Conservation (phyloP, 257 asterid species). For the Solanum bulbocastanum region DNA sequence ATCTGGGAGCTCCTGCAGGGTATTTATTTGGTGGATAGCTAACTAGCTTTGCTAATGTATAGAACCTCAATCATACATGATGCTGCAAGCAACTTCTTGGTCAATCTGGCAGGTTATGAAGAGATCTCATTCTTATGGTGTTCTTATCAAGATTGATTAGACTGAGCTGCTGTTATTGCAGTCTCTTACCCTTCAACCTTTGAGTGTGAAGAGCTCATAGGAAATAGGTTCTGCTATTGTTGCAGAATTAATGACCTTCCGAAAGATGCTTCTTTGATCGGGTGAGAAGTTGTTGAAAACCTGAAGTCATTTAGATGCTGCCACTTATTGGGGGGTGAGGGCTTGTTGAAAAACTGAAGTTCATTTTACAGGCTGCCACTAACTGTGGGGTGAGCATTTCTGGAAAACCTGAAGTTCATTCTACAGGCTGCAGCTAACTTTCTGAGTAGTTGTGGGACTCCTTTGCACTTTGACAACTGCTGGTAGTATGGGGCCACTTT, state of each 20-base stretch:
- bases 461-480: neutral
- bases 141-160: neutral
- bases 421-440: neutral
- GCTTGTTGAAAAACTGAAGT: neutral
- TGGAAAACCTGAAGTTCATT: neutral
- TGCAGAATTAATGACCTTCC: neutral
- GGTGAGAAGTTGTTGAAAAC: neutral
- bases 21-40: neutral
- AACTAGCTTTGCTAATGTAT: neutral
- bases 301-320: neutral
- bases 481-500: neutral
- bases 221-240: neutral
- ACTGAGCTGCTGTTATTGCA: neutral
- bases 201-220: neutral
- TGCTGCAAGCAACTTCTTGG: neutral
- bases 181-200: neutral
- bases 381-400: neutral
- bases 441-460: neutral
- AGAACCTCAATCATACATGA: neutral
- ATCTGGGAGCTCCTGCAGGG: conserved; percentile 2
- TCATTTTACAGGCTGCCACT: neutral
- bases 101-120: conserved; percentile 1
- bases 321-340: neutral
- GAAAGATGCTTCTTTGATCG: neutral
- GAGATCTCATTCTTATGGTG: neutral